Base-by-base conservation (phyloP, 2,329 filamentous ascomycete species). In the Capronia americana region DNA sequence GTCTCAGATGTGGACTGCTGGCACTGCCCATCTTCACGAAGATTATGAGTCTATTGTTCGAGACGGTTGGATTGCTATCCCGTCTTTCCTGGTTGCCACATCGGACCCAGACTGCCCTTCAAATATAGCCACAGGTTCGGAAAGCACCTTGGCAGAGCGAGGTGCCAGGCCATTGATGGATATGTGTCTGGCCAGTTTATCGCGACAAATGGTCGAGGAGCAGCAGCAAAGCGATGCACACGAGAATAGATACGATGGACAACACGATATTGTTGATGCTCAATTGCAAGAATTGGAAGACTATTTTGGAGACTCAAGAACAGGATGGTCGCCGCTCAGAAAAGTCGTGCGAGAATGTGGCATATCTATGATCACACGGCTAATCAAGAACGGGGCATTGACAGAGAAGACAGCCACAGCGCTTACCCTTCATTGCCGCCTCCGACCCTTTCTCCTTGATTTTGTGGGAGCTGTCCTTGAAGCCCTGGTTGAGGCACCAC, bases 1-100 rank as follows among this genome's bases (percentile, higher is more conserved):
- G 53, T 48, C 44, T 24, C 60, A 50, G 12, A 11, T 44, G 8
- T 66, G 59, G 60, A 57, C 61, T 1, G 6, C 51, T 11, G 26
- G 48, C 8, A 64, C 34, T 3, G 17, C 53, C 11, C 57, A 57
- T 55, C 57, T 66, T 14, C 41, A 50, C 6, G 75, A 77, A 1
- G 74, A 78, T 12, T 63, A 61, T 30, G 46, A 56, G 20, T 20
- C 24, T 14, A 64, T 66, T 30, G 34, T 60, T 17, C 26, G 26
- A 23, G n/a, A 69, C 46, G 57, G 50, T n/a, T 26, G 24, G 7
- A 41, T 51, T 17, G 55, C 41, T 50, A 57, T 69, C 20, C 20
- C 38, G 23, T 30, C 56, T 2, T 65, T 64, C 24, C 41, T 69
- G 6, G 50, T 57, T 28, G 61, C 61, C 17, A 69, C 61, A 11